Evolutionary conservation across 1,139 yeast genomes (phyloP).

Genomic region (Ogataea hybrid): DNA sequence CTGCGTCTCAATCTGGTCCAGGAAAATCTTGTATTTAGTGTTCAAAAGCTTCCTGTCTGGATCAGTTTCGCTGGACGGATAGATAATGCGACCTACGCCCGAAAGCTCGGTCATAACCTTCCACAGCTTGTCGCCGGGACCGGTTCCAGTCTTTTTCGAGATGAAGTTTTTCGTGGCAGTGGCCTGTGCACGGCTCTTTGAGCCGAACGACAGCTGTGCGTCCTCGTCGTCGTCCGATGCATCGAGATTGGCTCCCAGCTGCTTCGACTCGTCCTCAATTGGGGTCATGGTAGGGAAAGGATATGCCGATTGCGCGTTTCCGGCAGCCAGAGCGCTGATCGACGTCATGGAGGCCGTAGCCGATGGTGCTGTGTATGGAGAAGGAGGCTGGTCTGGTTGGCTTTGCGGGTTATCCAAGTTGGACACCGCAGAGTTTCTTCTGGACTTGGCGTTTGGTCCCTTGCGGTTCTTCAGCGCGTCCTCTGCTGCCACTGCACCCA

Average conservation of each 20-base stretch:
- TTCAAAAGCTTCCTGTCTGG: conserved; percentile 70
- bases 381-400: conserved; percentile 36
- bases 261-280: conserved; percentile 45
- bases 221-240: conserved; percentile 36
- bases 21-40: conserved; percentile 78
- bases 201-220: conserved; percentile 55
- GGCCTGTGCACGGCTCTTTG: conserved; percentile 49
- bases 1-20: conserved; percentile 84
- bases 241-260: conserved; percentile 28
- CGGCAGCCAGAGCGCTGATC: conserved; percentile 51
- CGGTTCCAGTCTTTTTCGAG: conserved; percentile 27
- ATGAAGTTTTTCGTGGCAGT: conserved; percentile 29
- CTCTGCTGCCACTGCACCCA: conserved; percentile 92
- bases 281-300: conserved; percentile 59
- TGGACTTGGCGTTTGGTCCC: conserved; percentile 13
- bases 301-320: conserved; percentile 42
- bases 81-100: conserved; percentile 76
- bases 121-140: conserved; percentile 69
- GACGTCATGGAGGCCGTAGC: conserved; percentile 63
- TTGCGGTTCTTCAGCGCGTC: conserved; percentile 39
- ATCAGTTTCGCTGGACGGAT: conserved; percentile 55
- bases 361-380: conserved; percentile 75
- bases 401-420: conserved; percentile 6
- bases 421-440: conserved; percentile 23
- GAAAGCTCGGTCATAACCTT: conserved; percentile 80